These are phyloP conservation scores for Penicillium palitans DNA, from an alignment of 2,329 filamentous ascomycete genomes.

Conservation along the genomic window DNA sequence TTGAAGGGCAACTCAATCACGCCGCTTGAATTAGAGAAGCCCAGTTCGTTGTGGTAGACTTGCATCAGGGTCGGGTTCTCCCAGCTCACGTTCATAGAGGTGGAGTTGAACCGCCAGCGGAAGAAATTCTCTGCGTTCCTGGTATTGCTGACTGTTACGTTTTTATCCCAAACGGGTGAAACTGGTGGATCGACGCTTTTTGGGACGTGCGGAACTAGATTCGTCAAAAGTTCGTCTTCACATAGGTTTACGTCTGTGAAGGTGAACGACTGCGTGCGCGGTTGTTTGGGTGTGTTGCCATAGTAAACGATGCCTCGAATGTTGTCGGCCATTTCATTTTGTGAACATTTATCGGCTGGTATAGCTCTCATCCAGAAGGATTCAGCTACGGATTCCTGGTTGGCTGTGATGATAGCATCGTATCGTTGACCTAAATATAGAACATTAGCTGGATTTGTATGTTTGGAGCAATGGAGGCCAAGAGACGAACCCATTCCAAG, in stretches of 20 bases:
- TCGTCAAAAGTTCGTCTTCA: not conserved
- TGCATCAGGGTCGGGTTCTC: conserved; percentile 9
- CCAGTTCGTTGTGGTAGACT: conserved; percentile 16
- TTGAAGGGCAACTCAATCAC: not conserved
- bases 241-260: not conserved
- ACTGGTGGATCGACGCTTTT: not conserved
- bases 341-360: not conserved
- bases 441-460: conserved; percentile 1
- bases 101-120: conserved; percentile 51
- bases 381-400: conserved; percentile 22
- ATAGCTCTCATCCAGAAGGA: conserved; percentile 43
- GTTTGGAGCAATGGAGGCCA: not conserved
- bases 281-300: not conserved
- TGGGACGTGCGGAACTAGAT: not conserved
- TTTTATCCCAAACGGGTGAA: not conserved
- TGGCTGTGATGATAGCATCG: conserved; percentile 38
- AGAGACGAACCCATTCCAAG: conserved; percentile 44
- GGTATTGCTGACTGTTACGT: not conserved
- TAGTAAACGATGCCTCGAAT: conserved; percentile 9
- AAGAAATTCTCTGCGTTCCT: conserved; percentile 7
- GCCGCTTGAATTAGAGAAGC: not conserved
- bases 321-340: conserved; percentile 2
- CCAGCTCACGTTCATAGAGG: conserved; percentile 32
- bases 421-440: conserved; percentile 38
- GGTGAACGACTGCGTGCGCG: not conserved